Evolutionary conservation across 441 rosid species (phyloP), one percentile per base, ranked within the genome.

Genomic region (Croton laevigatus): DNA sequence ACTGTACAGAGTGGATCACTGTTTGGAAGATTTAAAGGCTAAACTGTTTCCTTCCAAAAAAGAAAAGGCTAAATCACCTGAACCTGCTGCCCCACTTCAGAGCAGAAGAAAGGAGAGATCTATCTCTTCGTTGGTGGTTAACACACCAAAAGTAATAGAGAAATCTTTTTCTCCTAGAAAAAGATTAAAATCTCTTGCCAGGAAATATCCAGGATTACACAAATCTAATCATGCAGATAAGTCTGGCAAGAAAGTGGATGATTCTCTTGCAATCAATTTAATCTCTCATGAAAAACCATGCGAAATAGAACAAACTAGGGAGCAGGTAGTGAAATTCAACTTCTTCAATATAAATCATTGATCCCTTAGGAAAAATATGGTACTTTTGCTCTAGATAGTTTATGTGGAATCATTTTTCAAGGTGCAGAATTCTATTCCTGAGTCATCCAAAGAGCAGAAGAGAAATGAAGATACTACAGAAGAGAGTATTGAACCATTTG

Each of bases 51-150:
- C 85, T 64, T 76, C 65, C 20, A 78, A 78, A 73, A 78, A 81
- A 57, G 65, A 73, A 64, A 89, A 80, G 79, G 42, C 68, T 53
- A 68, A 74, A 74, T 83, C 61, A 67, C 17, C 7, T 14, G 59
- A 17, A 67, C 12, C 4, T 42, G 67, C 49, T 3, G 57, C 17
- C 3, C 71, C 81, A 61, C 72, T 75, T 20, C 87, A 84, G 1
- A 73, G 69, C 2, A 87, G 73, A 74, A 82, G 86, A 74, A 87
- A 89, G 78, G 95, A 89, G 73, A 80, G 82, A 63, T 89, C 89
- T 1, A 70, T 89, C 6, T 87, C 89, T 38, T 86, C 90, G 19
- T 77, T 89, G 81, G 89, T 85, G 71, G 82, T 85, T 36, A 78
- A 66, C 77, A 64, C 87, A 55, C 89, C 92, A 20, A 83, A 83